Conservation (phyloP, 1,284 basidiomycete genomes). For the Fomes fomentarius region DNA sequence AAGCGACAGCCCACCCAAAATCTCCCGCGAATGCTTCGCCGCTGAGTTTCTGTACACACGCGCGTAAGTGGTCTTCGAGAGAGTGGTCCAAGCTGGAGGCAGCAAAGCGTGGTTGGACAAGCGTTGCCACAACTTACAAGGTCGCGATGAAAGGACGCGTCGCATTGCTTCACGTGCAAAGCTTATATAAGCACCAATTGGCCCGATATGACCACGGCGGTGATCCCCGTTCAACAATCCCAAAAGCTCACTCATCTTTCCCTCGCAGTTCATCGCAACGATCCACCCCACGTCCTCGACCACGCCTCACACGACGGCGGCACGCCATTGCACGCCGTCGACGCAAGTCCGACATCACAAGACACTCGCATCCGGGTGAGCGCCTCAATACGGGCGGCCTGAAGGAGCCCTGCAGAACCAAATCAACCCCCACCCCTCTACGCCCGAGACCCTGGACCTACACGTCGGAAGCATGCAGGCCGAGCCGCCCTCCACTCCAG, state of each 20-base stretch:
- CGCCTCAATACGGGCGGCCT: constrained; percentile 3
- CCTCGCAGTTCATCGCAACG: constrained; percentile 8
- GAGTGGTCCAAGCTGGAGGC: no score
- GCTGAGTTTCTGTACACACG: not conserved
- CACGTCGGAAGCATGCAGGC: constrained; percentile 10
- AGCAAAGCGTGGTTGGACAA: no score
- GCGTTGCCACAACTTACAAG: no score
- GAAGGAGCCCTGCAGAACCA: constrained; percentile 1
- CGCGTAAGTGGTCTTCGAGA: no score
- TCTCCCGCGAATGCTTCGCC: constrained; percentile 2
- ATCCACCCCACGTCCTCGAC: not conserved
- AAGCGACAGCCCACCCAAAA: not conserved
- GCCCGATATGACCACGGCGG: constrained; percentile 9
- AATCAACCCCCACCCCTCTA: constrained; percentile 4
- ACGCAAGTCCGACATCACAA: not conserved
- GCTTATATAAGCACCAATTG: constrained; percentile 15
- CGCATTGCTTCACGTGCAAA: constrained; percentile 6
- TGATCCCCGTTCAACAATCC: constrained; percentile 10
- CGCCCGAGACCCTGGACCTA: not conserved
- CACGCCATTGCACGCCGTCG: not conserved
- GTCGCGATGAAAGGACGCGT: not conserved
- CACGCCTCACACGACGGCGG: not conserved
- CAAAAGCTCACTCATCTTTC: constrained; percentile 18
- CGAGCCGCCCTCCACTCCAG: constrained; percentile 30
- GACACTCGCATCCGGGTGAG: constrained; percentile 3